Conservation (phyloP, 177 flowering plant genomes). For the Vitis hybrid region DNA sequence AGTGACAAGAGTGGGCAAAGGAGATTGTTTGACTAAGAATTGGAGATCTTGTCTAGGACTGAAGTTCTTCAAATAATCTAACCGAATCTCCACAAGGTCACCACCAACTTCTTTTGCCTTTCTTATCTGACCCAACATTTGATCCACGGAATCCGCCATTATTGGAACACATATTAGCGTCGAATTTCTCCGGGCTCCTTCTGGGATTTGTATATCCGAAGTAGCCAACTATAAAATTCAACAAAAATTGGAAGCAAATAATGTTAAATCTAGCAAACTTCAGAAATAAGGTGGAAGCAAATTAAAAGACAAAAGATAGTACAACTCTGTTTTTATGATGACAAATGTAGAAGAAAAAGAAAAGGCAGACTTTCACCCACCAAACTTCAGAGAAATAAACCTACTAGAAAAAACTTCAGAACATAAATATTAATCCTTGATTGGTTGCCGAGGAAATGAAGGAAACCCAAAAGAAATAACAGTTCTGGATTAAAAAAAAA, state of each 20-base stretch:
- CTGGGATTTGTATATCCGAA: conserved; percentile 7
- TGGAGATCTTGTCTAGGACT: conserved; percentile 15
- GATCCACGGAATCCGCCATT: conserved; percentile 27
- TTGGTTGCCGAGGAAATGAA: too few species aligned
- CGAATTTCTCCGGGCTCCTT: conserved; percentile 19
- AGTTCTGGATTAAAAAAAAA: too few species aligned
- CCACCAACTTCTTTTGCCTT: conserved; percentile 37
- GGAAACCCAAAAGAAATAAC: too few species aligned
- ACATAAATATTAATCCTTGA: too few species aligned
- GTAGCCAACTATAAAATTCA: conserved; percentile 3
- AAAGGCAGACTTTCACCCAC: too few species aligned
- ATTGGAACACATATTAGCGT: conserved; percentile 32
- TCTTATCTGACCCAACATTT: conserved; percentile 21
- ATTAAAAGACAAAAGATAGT: neutral
- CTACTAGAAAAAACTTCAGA: too few species aligned
- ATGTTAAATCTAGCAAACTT: neutral
- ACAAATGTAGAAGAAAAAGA: too few species aligned
- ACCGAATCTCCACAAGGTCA: conserved; percentile 34
- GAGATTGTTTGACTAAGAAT: conserved; percentile 20
- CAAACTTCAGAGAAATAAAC: too few species aligned
- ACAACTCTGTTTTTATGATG: too few species aligned
- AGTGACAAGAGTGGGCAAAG: conserved; percentile 34
- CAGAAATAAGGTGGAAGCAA: neutral
- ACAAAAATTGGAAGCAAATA: neutral
- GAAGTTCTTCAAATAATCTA: conserved; percentile 26